Evolutionary conservation across 2,329 filamentous ascomycete species (phyloP).

Genomic region (Fusarium domesticum): DNA sequence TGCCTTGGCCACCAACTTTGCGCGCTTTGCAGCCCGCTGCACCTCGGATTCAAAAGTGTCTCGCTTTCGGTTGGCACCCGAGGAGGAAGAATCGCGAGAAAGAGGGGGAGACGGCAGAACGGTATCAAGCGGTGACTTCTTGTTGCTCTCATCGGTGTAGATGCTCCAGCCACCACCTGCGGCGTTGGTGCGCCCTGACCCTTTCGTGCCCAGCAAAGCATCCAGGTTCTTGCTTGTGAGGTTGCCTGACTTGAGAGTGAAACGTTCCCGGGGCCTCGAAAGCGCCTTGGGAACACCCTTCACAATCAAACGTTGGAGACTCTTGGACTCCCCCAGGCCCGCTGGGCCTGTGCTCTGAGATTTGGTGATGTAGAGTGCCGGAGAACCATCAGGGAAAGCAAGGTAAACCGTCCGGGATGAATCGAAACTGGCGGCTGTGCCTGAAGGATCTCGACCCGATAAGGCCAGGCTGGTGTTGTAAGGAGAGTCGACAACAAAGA

Average conservation of each 20-base stretch:
- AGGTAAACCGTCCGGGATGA: slow-evolving; percentile 71
- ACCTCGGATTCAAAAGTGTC: slow-evolving; percentile 23
- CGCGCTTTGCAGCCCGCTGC: slow-evolving; percentile 51
- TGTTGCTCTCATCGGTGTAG: slow-evolving; percentile 63
- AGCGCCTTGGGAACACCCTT: slow-evolving; percentile 81
- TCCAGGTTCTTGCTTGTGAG: slow-evolving; percentile 69
- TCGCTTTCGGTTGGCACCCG: slow-evolving; percentile 32
- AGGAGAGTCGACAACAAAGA: slow-evolving; percentile 76
- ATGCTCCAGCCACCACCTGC: slow-evolving; percentile 77
- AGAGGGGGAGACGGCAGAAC: slow-evolving; percentile 47
- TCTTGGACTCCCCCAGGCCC: slow-evolving; percentile 53
- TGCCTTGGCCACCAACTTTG: slow-evolving; percentile 59
- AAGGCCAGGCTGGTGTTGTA: slow-evolving; percentile 63
- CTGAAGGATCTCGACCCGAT: slow-evolving; percentile 31
- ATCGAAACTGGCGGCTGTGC: slow-evolving; percentile 50
- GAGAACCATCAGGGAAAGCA: slow-evolving; percentile 77
- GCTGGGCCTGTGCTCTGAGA: slow-evolving; percentile 44
- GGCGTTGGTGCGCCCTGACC: slow-evolving; percentile 65
- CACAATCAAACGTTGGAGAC: slow-evolving; percentile 67
- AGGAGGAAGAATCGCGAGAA: slow-evolving; percentile 33
- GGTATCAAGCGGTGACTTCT: slow-evolving; percentile 54
- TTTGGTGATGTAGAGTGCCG: slow-evolving; percentile 67
- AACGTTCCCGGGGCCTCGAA: slow-evolving; percentile 70
- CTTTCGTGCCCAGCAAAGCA: slow-evolving; percentile 66
- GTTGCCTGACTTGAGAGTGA: slow-evolving; percentile 64